Base-by-base conservation (phyloP, 257 asterid species). In the Penstemon davidsonii region DNA sequence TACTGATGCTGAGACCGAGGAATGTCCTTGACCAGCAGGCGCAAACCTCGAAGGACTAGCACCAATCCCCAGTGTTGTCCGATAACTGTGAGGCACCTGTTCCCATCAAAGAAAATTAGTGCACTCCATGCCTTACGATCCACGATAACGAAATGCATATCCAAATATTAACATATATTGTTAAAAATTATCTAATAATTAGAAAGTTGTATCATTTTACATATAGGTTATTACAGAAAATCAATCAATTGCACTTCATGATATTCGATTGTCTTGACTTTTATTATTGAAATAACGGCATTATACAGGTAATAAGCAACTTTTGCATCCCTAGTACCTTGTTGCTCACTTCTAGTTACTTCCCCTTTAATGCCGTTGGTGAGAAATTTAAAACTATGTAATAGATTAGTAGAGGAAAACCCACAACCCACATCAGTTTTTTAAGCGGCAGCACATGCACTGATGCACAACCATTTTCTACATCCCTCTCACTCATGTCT, bases 1-100 rank as follows among this genome's bases (percentile, higher is more conserved):
- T 77, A 88, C 97, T 5, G 97, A 88, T 18, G 81, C 76, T 65
- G 95, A 82, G 33, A 85, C 82, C 0, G 90, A 74, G 37, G 89
- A 78, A 36, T 77, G 84, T 43, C 90, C 97, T 81, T 82, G 92
- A 4, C 79, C 88, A 42, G 79, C 73, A 61, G 80, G 86, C 8
- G 96, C 96, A 41, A 87, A 89, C 55, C 86, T 79, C 8, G 95
- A 87, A 50, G 98, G 96, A 77, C 96, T 90, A 59, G 86, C 76
- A 19, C 82, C 81, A 76, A 76, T 86, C 61, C 77, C 96, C 61
- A 71, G 49, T n/a, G 80, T 78, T 37, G 90, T 64, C 59, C 94
- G 83, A 67, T 85, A 82, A 78, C 89, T 60, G 66, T 79, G 95
- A 13, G 86, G 88, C 51, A 73, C 81, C 98, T 90, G 89, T 64